A percentile compares a stretch with the other conserved stretches of the same genome.
These are phyloP conservation scores for Diaporthe humulicola DNA, from an alignment of 2,329 filamentous ascomycete genomes.

Conservation along the genomic window DNA sequence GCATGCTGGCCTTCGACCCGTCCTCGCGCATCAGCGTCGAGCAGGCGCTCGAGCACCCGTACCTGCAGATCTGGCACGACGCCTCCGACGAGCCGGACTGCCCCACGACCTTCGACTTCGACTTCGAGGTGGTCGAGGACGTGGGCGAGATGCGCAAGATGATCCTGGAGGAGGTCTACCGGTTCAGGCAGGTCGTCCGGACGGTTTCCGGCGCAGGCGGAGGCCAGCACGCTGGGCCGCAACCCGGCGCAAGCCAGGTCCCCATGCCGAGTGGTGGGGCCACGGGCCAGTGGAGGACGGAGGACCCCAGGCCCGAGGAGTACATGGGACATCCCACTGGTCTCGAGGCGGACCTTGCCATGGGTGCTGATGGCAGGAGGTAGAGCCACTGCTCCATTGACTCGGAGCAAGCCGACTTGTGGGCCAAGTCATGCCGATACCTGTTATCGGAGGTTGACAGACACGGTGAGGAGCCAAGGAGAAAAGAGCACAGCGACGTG, in stretches of 20 bases:
- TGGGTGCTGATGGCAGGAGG: slow-evolving; percentile 66
- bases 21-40: slow-evolving; percentile 94
- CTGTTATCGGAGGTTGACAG: slow-evolving; percentile 19
- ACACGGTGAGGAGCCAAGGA: not conserved
- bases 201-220: slow-evolving; percentile 58
- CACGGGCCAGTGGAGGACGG: slow-evolving; percentile 66
- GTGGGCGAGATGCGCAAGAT: slow-evolving; percentile 95
- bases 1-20: slow-evolving; percentile 97
- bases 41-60: slow-evolving; percentile 94
- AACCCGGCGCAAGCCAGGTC: slow-evolving; percentile 57
- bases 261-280: slow-evolving; percentile 63
- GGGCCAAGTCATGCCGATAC: slow-evolving; percentile 25
- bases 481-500: slow-evolving; percentile 1
- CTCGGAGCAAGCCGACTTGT: slow-evolving; percentile 30
- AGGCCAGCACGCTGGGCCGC: slow-evolving; percentile 47
- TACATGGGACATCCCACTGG: slow-evolving; percentile 62
- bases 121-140: slow-evolving; percentile 97
- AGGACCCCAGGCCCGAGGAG: slow-evolving; percentile 73
- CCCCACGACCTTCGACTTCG: slow-evolving; percentile 96
- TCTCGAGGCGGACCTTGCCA: slow-evolving; percentile 71
- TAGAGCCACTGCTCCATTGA: slow-evolving; percentile 39
- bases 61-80: slow-evolving; percentile 98
- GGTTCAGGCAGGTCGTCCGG: slow-evolving; percentile 79
- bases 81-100: slow-evolving; percentile 95
- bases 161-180: slow-evolving; percentile 94